Evolutionary conservation across 2,329 filamentous ascomycete genomes (phyloP), one percentile per base, ranked within the genome.

Genomic region (Aspergillus fumigatiaffinis): DNA sequence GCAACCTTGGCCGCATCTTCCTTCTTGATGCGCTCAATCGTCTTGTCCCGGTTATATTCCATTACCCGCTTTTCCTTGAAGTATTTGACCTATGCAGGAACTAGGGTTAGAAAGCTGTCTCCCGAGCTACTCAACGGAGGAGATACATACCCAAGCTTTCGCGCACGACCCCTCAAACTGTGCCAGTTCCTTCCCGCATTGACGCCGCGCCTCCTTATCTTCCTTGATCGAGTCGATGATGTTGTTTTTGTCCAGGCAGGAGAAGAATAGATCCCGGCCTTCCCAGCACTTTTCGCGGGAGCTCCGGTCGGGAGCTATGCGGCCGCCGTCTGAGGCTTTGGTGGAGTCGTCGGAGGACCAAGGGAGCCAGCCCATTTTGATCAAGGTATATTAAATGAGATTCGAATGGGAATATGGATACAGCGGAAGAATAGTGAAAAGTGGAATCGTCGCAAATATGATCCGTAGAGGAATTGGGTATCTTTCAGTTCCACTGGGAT

Each of bases 1-100:
- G 73, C 67, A 72, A 90, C 81, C 74, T 83, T 81, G 62, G 82
- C 79, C 12, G 89, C 90, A 61, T 89, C 89, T 73, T 93, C 88
- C 50, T 81, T 82, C 71, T 88, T 82, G 66, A 96, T 84, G 71
- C 86, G 85, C 67, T 89, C 87, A 63, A 96, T 79, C 25, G 91
- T 89, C 76, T 87, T 81, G 69, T 90, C 88, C 76, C 93, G 91
- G 67, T 96, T 90, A 70, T 90, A 84, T 66, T 99, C 94, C 77
- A 95, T 93, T 38, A 97, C 91, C 68, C 94, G 84, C 78, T 92
- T 89, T 76, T 97, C 92, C 81, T 97, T 97, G 78, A 99, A 99
- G 76, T 99, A 97, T 77, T 92, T 91, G 60, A 97, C 90, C 91
- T 94, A 66, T 54, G 65, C n/a, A 48, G 25, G 50, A 21, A 50